A percentile compares a stretch with the other conserved stretches of the same genome.
phyloP scores from a whole-genome alignment of 208 protist species.

The Acanthamoeba culbertsoni region DNA sequence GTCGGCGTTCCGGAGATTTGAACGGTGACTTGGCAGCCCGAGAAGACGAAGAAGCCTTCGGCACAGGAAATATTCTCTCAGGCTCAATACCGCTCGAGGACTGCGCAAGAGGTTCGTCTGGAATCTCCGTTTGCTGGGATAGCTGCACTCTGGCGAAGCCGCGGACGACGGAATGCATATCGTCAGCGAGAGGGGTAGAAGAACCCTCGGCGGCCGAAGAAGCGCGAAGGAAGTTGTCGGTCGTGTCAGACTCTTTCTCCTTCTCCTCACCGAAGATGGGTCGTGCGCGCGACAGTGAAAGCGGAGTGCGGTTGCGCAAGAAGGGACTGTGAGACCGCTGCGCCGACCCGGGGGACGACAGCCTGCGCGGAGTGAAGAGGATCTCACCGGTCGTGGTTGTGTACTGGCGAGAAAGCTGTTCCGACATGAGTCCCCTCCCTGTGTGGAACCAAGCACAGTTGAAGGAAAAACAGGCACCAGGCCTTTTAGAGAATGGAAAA shows the following conservation, averaged over 20 bases:
- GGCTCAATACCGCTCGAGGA: no score
- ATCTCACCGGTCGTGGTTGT: background rate
- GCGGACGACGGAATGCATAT: background rate
- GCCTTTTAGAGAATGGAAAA: background rate
- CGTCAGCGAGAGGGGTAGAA: background rate
- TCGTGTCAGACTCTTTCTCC: background rate
- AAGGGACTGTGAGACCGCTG: background rate
- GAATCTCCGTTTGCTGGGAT: background rate
- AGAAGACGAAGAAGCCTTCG: background rate
- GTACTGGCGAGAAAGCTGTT: background rate
- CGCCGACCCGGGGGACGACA: background rate
- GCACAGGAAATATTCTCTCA: background rate
- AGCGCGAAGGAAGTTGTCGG: background rate
- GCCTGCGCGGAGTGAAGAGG: background rate
- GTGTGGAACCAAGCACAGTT: background rate
- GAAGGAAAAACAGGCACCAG: background rate
- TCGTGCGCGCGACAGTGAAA: background rate
- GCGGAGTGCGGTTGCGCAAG: background rate
- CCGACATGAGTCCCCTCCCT: background rate
- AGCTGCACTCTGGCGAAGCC: background rate
- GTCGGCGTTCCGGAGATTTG: background rate
- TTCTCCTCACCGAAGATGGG: background rate
- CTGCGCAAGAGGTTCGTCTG: background rate
- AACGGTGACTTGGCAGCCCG: background rate
- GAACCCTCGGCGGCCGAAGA: background rate